Base-by-base conservation (phyloP, 1,139 yeast species). In the Dujonia santamariae region DNA sequence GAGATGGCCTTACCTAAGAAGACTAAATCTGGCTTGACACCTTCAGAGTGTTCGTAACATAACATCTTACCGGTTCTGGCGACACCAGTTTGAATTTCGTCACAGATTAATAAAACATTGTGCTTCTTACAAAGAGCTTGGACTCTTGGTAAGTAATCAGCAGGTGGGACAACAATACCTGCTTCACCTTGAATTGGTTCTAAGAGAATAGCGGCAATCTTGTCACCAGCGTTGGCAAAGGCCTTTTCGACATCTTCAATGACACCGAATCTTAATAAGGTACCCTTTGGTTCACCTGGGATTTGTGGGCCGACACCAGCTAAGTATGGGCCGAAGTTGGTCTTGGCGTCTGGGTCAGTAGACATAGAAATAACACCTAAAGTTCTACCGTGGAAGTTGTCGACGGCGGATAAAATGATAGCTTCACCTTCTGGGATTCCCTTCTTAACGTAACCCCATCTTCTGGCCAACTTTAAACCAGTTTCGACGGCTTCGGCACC, bases 131-230 rank as follows among this genome's bases (percentile, higher is more conserved):
- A 88, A 43, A 90, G 72, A 39, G 66, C 78, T 48, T 78, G 77
- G 23, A 90, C 96, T 48, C 71, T 67, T 38, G 80, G 63, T 47
- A 90, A 75, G 67, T 90, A 90, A 51, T 78, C 95, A 37, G 62
- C 67, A 45, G 94, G 95, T 36, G 97, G 97, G 19, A 90, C 96
- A 25, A 90, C 95, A 47, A 90, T 90, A 50, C 97, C 98, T 24
- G 98, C 98, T 63, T 90, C 98, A 59, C 98, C 98, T 63, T 90
- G 98, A 53, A 90, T 90, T 43, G 97, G 97, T 65, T 90, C 98
- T 48, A 90, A 78, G 47, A 90, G 67, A 46, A 90, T 79, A 28
- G 96, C 97, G 28, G 96, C 96, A 46, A 90, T 80, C 58, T 81
- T 83, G 60, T 85, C 94, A 44, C 97, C 97, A 20, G 95, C 92